Conservation (phyloP, 1,284 basidiomycete species). For the Polyporus tsugae region DNA sequence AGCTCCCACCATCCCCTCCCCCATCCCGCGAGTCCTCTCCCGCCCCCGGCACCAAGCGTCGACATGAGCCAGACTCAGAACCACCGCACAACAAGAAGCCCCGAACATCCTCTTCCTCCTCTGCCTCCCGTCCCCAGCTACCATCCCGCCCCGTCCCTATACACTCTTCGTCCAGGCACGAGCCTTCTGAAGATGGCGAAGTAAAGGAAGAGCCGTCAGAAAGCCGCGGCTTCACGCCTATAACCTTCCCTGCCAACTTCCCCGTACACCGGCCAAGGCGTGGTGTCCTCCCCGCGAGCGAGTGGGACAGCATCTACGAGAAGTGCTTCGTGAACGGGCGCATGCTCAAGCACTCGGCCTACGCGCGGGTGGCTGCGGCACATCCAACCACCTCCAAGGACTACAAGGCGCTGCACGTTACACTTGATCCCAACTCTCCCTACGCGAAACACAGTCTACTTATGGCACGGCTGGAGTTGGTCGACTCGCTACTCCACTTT, state of each 20-base stretch:
- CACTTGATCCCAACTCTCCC: constrained; percentile 66
- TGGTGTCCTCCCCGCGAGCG: constrained; percentile 52
- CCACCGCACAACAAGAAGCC: constrained; percentile 63
- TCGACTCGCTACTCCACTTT: constrained; percentile 78
- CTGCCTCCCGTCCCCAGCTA: constrained; percentile 44
- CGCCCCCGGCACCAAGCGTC: constrained; percentile 65
- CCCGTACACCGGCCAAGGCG: constrained; percentile 73
- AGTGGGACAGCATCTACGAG: constrained; percentile 55
- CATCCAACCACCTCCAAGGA: constrained; percentile 69
- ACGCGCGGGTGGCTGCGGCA: constrained; percentile 76
- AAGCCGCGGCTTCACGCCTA: constrained; percentile 36
- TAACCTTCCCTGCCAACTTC: constrained; percentile 48
- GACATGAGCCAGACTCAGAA: constrained; percentile 52
- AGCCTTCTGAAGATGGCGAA: constrained; percentile 47
- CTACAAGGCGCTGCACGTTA: constrained; percentile 65
- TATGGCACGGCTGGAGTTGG: constrained; percentile 76
- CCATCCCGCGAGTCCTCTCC: constrained; percentile 70
- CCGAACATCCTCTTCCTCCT: constrained; percentile 52
- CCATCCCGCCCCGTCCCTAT: constrained; percentile 36
- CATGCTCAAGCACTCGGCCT: constrained; percentile 78
- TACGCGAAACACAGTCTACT: constrained; percentile 77
- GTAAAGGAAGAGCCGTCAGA: constrained; percentile 44
- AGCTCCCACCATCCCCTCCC: constrained; percentile 73
- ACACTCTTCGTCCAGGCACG: constrained; percentile 36
- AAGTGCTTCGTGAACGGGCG: constrained; percentile 70